Percentiles rank a stretch among this genome's conserved stretches.
These are phyloP conservation scores for Vanrija humicola DNA, from an alignment of 1,284 basidiomycete species.

Conservation along the genomic window DNA sequence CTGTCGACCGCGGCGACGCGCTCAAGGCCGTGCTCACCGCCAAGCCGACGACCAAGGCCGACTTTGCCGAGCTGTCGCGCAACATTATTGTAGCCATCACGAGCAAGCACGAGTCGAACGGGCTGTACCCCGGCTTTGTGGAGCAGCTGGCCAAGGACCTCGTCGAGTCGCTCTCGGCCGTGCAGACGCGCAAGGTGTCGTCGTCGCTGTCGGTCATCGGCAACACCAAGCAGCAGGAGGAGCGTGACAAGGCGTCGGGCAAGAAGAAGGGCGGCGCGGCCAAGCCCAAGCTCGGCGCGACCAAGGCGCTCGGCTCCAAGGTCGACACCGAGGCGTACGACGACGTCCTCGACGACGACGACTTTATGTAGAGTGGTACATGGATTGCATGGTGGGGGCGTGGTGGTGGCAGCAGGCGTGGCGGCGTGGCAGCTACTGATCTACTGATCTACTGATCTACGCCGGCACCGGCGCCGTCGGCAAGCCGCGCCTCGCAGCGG, in stretches of 20 bases:
- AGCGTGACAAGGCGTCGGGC: slow-evolving; percentile 73
- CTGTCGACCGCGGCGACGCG: slow-evolving; percentile 14
- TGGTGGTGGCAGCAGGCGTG: no score
- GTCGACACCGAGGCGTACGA: slow-evolving; percentile 75
- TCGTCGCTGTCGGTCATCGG: slow-evolving; percentile 75
- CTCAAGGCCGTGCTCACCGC: slow-evolving; percentile 66
- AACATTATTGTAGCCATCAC: slow-evolving; percentile 68
- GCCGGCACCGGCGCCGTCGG: no score
- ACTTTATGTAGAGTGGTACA: slow-evolving; percentile 40
- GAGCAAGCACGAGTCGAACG: slow-evolving; percentile 71
- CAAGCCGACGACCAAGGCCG: slow-evolving; percentile 77
- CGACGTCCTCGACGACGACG: slow-evolving; percentile 68
- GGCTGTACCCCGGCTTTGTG: slow-evolving; percentile 73
- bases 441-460: no score
- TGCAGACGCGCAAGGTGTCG: slow-evolving; percentile 82
- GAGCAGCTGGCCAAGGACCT: slow-evolving; percentile 74
- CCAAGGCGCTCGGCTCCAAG: slow-evolving; percentile 58
- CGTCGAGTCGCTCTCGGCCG: slow-evolving; percentile 69
- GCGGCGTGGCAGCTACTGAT: no score
- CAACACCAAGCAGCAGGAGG: slow-evolving; percentile 90
- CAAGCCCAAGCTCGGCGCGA: slow-evolving; percentile 70
- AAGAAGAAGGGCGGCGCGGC: slow-evolving; percentile 77
- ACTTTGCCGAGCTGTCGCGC: slow-evolving; percentile 69
- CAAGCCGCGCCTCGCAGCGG: no score
- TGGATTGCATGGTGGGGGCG: neutral